A percentile compares a stretch with the other conserved stretches of the same genome.
phyloP scores from a whole-genome alignment of 2,329 filamentous ascomycete species.

The Trichophyton verrucosum region DNA sequence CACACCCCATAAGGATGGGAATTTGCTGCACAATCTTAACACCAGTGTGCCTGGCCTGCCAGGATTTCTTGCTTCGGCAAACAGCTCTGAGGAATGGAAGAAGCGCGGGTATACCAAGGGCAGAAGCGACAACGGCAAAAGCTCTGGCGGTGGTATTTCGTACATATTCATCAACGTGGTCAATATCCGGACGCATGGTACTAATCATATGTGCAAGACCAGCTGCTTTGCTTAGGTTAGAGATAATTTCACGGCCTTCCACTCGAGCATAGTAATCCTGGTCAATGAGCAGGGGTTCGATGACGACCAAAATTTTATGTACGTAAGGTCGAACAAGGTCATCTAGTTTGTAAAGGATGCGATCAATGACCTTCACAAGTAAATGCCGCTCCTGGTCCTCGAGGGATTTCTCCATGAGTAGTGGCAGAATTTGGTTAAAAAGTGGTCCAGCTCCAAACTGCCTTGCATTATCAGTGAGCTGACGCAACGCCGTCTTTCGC shows the following conservation, averaged over 20 bases:
- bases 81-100: constrained; percentile 91
- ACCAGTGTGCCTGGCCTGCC: constrained; percentile 94
- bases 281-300: constrained; percentile 96
- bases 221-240: constrained; percentile 90
- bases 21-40: constrained; percentile 99
- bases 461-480: constrained; percentile 92
- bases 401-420: constrained; percentile 95
- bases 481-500: constrained; percentile 93
- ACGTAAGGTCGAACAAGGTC: constrained; percentile 92
- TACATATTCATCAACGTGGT: constrained; percentile 96
- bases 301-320: constrained; percentile 96
- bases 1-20: constrained; percentile 96
- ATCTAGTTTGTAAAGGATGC: constrained; percentile 95
- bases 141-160: constrained; percentile 94
- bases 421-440: constrained; percentile 92
- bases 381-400: constrained; percentile 97
- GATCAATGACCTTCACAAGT: constrained; percentile 96
- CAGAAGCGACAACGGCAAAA: constrained; percentile 93
- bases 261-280: constrained; percentile 99
- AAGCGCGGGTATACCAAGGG: constrained; percentile 86
- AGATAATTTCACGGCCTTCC: constrained; percentile 96
- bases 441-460: constrained; percentile 88
- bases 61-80: constrained; percentile 96
- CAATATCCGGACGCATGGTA: constrained; percentile 97
- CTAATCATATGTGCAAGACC: constrained; percentile 98